A percentile compares a stretch with the other conserved stretches of the same genome.
Evolutionary conservation across 768 basidiomycete species (phyloP).

Genomic region (Jaapia argillacea): DNA sequence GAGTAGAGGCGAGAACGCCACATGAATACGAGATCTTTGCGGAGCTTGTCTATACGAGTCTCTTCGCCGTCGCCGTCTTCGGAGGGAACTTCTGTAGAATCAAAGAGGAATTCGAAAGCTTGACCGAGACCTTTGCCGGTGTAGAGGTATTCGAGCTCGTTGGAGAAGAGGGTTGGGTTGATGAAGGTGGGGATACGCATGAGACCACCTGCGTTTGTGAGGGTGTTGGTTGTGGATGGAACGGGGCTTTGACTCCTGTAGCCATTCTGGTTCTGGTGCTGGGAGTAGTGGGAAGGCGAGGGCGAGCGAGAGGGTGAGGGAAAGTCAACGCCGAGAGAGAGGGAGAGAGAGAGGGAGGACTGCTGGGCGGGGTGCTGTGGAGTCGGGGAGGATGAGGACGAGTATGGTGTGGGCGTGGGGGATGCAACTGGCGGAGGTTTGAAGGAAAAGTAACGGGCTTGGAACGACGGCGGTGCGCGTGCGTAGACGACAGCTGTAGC

Average conservation of each 20-base stretch:
- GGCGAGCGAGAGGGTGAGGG: constrained; percentile 29
- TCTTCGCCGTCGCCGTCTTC: constrained; percentile 39
- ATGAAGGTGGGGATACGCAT: constrained; percentile 58
- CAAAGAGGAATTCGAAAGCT: constrained; percentile 82
- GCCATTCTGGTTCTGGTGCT: constrained; percentile 24
- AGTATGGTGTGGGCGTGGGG: constrained; percentile 36
- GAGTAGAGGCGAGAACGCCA: constrained; percentile 93
- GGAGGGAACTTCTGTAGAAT: constrained; percentile 31
- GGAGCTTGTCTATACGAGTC: constrained; percentile 70
- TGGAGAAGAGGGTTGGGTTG: constrained; percentile 75
- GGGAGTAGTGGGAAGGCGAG: constrained; percentile 36
- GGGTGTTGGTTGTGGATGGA: neutral
- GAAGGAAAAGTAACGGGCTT: constrained; percentile 80
- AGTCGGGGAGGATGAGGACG: constrained; percentile 30
- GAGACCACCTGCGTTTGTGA: constrained; percentile 28
- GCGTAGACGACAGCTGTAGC: constrained; percentile 83
- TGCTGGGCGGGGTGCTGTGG: constrained; percentile 38
- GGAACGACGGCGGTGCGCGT: constrained; percentile 87
- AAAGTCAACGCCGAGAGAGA: constrained; percentile 28
- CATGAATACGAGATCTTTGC: constrained; percentile 93
- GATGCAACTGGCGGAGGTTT: constrained; percentile 45
- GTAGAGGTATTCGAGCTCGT: constrained; percentile 91
- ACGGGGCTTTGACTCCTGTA: no score
- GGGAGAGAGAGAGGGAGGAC: constrained; percentile 49
- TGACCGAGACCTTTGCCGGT: constrained; percentile 86